These are phyloP conservation scores for Lenzites betulinus DNA, from an alignment of 768 basidiomycete genomes.

Conservation along the genomic window DNA sequence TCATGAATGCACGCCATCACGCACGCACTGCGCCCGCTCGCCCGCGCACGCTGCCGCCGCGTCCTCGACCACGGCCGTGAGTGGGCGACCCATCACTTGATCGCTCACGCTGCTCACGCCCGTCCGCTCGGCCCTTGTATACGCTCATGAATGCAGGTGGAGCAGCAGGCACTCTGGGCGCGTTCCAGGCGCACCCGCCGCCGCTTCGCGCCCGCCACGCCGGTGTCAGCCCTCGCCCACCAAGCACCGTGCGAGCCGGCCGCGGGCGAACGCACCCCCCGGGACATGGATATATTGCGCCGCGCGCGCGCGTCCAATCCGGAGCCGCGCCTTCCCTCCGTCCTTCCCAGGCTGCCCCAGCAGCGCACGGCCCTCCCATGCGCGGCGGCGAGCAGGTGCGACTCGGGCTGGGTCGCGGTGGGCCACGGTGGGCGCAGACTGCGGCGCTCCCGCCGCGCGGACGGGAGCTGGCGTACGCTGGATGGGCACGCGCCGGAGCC, in stretches of 20 bases:
- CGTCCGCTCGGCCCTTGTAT: not conserved
- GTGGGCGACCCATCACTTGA: too few relatives aligned
- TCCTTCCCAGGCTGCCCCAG: not conserved
- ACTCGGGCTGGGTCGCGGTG: not conserved
- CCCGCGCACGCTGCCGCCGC: too few relatives aligned
- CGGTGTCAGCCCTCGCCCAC: not conserved
- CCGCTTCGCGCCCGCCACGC: too few relatives aligned
- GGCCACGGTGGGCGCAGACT: not conserved
- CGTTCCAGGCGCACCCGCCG: not conserved
- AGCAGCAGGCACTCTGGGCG: not conserved
- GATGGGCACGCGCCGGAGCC: not conserved
- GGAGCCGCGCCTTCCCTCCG: not conserved
- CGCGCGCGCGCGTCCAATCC: conserved; percentile 3
- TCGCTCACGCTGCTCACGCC: not conserved
- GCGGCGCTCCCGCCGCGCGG: too few relatives aligned
- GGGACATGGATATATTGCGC: conserved; percentile 2
- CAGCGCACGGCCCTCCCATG: not conserved
- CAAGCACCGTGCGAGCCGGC: conserved; percentile 7
- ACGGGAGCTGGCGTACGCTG: too few relatives aligned
- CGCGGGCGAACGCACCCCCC: not conserved
- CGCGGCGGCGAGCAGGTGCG: not conserved
- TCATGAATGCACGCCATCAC: too few relatives aligned
- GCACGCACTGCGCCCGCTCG: too few relatives aligned
- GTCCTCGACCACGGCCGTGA: too few relatives aligned
- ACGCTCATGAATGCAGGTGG: conserved; percentile 10